Base-by-base conservation (phyloP, 441 rosid species). In the Jatropha podagrica region DNA sequence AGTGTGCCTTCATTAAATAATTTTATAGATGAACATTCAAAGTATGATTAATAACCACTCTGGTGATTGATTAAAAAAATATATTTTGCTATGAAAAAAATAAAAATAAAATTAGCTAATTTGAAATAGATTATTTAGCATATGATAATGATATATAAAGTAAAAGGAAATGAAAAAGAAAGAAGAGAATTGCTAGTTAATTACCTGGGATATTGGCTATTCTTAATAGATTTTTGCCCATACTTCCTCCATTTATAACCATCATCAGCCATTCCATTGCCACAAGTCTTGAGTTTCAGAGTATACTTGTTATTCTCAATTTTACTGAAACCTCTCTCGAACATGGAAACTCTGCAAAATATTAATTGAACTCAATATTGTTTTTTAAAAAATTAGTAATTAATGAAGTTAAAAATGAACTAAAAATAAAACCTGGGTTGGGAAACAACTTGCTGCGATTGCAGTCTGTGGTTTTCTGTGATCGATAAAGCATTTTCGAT, bases 211-310 rank as follows among this genome's bases (percentile, higher is more conserved):
- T 89, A 85, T 26, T 95, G 94, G 80, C 88, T 94, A 76, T 89
- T 89, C 86, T 94, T 94, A 75, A 94, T 94, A 64, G 93, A 81
- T 81, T 94, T 94, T 37, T 91, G 98, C 7, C 98, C 98, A 72
- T 94, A 94, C 61, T 94, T 94, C 79, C 98, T 86, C 97, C 98
- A 94, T 81, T 90, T 92, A 74, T 92, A 94, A 17, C 97, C 98
- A 81, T 94, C 98, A 74, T 90, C 92, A 69, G 83, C 83, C 88
- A 86, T 81, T 49, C 87, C 90, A 76, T 83, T 79, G 64, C 80
- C 87, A 68, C 61, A 79, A 69, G 85, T 85, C 85, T 85, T 92
- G 78, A 91, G 83, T 82, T 83, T 90, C n/a, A 94, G 79, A 52
- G 94, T 92, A 66, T 91, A 94, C 85, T 82, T 91, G 76, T 74